These are phyloP conservation scores for Rhytidiadelphus loreus DNA, from an alignment of 225 moss, liverwort and hornwort species.

Conservation along the genomic window DNA sequence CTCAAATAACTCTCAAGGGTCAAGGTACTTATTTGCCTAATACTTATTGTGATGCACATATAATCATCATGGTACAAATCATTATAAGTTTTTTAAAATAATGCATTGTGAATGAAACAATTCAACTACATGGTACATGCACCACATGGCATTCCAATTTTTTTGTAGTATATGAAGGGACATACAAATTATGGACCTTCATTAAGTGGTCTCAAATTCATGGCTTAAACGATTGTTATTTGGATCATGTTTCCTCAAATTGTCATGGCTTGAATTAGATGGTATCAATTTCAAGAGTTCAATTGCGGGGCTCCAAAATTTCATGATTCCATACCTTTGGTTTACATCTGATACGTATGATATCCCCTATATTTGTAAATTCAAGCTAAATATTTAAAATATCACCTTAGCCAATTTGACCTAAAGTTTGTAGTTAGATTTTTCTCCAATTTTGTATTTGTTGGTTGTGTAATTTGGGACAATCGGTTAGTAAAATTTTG, in stretches of 20 bases:
- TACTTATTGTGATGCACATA: neutral
- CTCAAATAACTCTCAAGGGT: neutral
- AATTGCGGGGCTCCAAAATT: neutral
- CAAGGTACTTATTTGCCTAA: too few relatives aligned
- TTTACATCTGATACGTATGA: accelerated
- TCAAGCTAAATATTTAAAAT: neutral
- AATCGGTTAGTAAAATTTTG: neutral
- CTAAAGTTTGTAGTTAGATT: neutral
- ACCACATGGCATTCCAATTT: neutral
- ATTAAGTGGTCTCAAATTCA: neutral
- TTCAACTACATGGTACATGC: accelerated
- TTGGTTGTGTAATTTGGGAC: neutral
- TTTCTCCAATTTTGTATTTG: neutral
- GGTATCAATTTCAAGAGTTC: neutral
- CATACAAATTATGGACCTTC: neutral
- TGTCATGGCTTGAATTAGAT: neutral
- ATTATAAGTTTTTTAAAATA: neutral
- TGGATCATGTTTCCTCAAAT: neutral
- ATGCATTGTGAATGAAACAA: neutral
- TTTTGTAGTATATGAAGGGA: neutral
- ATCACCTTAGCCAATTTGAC: too few relatives aligned
- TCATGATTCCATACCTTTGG: neutral
- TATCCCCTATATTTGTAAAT: neutral
- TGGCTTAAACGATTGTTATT: neutral
- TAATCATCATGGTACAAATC: neutral